phyloP scores from a whole-genome alignment of 192 early-diverging fungal genomes.

The Mortierella claussenii region DNA sequence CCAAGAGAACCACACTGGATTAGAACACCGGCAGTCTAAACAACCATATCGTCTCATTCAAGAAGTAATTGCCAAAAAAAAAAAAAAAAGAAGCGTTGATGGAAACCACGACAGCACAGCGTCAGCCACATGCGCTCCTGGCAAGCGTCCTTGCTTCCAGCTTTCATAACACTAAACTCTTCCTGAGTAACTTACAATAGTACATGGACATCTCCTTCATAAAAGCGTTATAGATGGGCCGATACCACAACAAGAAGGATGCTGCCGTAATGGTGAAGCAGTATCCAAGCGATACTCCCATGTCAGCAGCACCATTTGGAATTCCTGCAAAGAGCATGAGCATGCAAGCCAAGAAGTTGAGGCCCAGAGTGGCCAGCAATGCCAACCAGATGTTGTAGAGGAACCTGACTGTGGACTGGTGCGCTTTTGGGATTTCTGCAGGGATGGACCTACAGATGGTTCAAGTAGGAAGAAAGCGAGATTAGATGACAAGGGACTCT shows the following conservation, averaged over 20 bases:
- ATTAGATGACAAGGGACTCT: too few species aligned
- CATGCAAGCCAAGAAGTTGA: conserved; percentile 86
- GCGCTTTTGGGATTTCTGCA: conserved; percentile 72
- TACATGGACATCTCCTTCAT: conserved; percentile 89
- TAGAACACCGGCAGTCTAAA: too few species aligned
- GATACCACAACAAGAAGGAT: conserved; percentile 90
- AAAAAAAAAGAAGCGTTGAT: not conserved
- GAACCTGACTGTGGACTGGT: conserved; percentile 71
- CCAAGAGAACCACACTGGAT: not conserved
- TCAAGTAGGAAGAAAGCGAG: too few species aligned
- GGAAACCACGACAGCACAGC: too few species aligned
- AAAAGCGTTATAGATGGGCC: conserved; percentile 89
- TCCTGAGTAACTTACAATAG: conserved; percentile 81
- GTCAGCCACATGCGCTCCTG: too few species aligned
- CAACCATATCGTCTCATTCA: not conserved
- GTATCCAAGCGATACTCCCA: conserved; percentile 80
- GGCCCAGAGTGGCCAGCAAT: conserved; percentile 72
- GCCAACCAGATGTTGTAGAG: conserved; percentile 82
- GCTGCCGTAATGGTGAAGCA: conserved; percentile 79
- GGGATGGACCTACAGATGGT: conserved; percentile 65
- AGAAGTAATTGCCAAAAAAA: not conserved
- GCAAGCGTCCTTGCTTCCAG: too few species aligned
- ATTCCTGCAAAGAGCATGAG: conserved; percentile 76
- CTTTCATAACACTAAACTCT: too few species aligned
- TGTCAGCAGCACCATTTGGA: conserved; percentile 76